Base-by-base conservation (phyloP, 2,329 filamentous ascomycete genomes). In the Exutisphaerella laricina region DNA sequence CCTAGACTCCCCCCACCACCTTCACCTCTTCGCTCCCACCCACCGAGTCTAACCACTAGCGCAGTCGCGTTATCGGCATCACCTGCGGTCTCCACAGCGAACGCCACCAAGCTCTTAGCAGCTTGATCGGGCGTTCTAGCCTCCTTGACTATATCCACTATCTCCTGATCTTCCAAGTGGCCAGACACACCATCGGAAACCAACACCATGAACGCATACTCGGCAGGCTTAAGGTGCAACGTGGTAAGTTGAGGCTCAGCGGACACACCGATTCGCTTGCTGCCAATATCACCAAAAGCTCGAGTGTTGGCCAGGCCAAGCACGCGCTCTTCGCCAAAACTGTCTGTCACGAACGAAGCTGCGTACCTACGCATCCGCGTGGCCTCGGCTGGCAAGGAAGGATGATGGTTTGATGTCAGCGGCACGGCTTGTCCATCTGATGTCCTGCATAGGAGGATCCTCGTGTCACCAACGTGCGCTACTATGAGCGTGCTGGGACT, bases 271-370 rank as follows among this genome's bases (percentile, higher is more conserved):
- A 97, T 83, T 40, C 90, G 84, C 68, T 98, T 98, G 44, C 82
- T 86, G 23, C 78, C 77, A 68, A 96, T 88, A 69, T 98, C 92
- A 18, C 92, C 92, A 62, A 98, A 97, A 3, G 92, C 78, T 21
- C 92, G 85, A 22, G 87, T 94, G 68, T 98, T 98, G 55, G 92
- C 92, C 0, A 98, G 75, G 0, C 92, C 90, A 10, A 82, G 82
- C 65, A 98, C 92, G 55, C 92, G 88, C 67, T 97, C 89, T 68
- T 98, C 92, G 60, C 92, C 92, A 64, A 98, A 98, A 23, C 87
- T 94, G 67, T 98, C 92, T 0, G 90, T 92, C 13, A 95, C 84
- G 62, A 97, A 90, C 2, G 84, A 83, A 21, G 85, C 79, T 1
- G 88, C 85, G 62, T 89, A 97, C 36, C 89, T 82, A 32, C 89